Evolutionary conservation across 2,329 filamentous ascomycete species (phyloP).

Genomic region (Ceratocystis colombiana): DNA sequence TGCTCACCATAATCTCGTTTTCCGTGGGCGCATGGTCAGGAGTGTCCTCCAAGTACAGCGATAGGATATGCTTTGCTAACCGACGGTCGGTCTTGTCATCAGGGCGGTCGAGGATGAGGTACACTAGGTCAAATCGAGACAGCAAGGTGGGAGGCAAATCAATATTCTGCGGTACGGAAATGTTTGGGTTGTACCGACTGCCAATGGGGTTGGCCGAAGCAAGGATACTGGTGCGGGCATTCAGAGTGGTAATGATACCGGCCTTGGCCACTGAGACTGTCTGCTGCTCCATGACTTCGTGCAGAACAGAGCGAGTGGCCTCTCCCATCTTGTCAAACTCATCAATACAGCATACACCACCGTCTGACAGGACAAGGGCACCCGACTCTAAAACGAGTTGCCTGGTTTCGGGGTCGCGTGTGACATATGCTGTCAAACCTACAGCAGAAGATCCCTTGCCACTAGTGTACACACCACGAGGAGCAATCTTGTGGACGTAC

Average conservation of each 20-base stretch:
- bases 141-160: slow-evolving; percentile 90
- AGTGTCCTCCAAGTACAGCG: slow-evolving; percentile 92
- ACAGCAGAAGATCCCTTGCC: slow-evolving; percentile 73
- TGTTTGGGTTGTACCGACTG: slow-evolving; percentile 90
- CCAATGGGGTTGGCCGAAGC: slow-evolving; percentile 97
- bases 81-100: slow-evolving; percentile 84
- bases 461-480: slow-evolving; percentile 72
- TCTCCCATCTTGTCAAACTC: slow-evolving; percentile 85
- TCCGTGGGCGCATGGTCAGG: slow-evolving; percentile 69
- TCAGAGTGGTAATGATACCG: slow-evolving; percentile 92
- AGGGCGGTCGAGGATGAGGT: slow-evolving; percentile 86
- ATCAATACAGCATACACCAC: slow-evolving; percentile 75
- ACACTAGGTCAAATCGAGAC: slow-evolving; percentile 93
- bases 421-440: slow-evolving; percentile 71
- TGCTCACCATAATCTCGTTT: slow-evolving; percentile 69
- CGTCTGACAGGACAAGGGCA: slow-evolving; percentile 67
- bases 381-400: slow-evolving; percentile 73
- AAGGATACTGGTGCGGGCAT: slow-evolving; percentile 88
- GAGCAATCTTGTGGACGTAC: slow-evolving; percentile 96
- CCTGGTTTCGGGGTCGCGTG: slow-evolving; percentile 67
- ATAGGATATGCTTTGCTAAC: slow-evolving; percentile 81
- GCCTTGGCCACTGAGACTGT: slow-evolving; percentile 80
- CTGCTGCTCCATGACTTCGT: slow-evolving; percentile 84
- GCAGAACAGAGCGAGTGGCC: slow-evolving; percentile 64
- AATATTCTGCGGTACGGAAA: slow-evolving; percentile 96